Base-by-base conservation (phyloP, 2,329 filamentous ascomycete genomes). In the Thelonectria olida region DNA sequence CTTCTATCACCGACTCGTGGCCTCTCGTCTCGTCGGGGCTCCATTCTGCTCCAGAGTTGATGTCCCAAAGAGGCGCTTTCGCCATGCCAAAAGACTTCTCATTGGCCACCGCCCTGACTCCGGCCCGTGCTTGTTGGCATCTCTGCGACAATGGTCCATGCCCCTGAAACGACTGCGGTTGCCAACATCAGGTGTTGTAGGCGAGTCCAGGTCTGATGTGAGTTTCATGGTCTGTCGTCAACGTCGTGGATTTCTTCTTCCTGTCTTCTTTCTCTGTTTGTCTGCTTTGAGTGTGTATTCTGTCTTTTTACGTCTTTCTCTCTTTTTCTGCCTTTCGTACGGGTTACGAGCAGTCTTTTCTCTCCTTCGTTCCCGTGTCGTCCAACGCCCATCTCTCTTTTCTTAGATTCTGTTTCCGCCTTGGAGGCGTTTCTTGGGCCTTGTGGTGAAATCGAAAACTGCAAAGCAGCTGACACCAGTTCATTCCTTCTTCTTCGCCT, bases 81-180 rank as follows among this genome's bases (percentile, higher is more conserved):
- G 62, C 66, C 60, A 60, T 47, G 7, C 8, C 62, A 51, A 8
- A 20, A 27, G 23, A 7, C 31, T 39, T 19, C 22, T 70, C 61
- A 73, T 74, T 74, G 72, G 72, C 59, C 62, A 66, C 54, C 61
- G 63, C 17, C 56, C 59, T 59, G 34, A 41, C 31, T 39, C 56
- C 39, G 63, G 58, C 55, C 68, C 61, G 64, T 63, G 62, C 61
- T 53, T 49, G 56, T 64, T 62, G 51, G 55, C 62, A 61, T 45
- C 63, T 67, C 54, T 67, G 68, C 54, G 56, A 61, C 62, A 61
- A 65, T 66, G 60, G 59, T 66, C 31, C 68, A 62, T 63, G 62
- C 61, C 71, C n/a, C 71, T 73, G 71, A 73, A 73, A 73, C 71
- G 58, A 50, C 61, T 59, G 56, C 60, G 61, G 67, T 64, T 67